Evolutionary conservation across 2,329 filamentous ascomycete species (phyloP).

Genomic region (Epichloe festucae): DNA sequence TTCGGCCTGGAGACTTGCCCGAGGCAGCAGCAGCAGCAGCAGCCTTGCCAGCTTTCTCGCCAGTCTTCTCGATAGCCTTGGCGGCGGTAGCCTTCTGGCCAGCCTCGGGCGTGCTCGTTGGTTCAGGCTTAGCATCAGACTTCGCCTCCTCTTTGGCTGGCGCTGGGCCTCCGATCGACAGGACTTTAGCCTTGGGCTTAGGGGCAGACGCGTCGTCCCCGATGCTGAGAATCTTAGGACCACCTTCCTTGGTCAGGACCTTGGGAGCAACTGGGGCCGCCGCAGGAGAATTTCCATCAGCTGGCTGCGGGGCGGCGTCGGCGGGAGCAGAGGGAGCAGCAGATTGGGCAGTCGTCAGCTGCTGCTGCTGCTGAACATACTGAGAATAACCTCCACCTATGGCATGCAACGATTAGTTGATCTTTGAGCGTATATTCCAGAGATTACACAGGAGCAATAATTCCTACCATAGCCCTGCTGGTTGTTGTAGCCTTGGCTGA

Average conservation of each 20-base stretch:
- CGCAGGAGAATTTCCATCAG: slow-evolving; percentile 16
- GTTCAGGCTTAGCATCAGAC: slow-evolving; percentile 37
- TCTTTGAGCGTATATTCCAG: neutral
- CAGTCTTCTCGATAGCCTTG: slow-evolving; percentile 87
- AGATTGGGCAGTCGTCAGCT: slow-evolving; percentile 5
- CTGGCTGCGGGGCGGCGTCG: neutral
- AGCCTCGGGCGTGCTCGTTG: slow-evolving; percentile 44
- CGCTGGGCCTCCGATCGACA: slow-evolving; percentile 27
- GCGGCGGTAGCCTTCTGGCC: slow-evolving; percentile 74
- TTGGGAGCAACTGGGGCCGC: slow-evolving; percentile 22
- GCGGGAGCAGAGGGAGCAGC: neutral
- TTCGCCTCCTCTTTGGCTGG: slow-evolving; percentile 28
- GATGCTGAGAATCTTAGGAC: slow-evolving; percentile 56
- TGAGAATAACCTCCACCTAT: slow-evolving; percentile 38
- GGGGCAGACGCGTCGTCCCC: slow-evolving; percentile 44
- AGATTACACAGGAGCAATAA: slow-evolving; percentile 1
- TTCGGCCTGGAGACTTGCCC: slow-evolving; percentile 48
- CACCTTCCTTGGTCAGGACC: slow-evolving; percentile 39
- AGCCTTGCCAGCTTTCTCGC: slow-evolving; percentile 41
- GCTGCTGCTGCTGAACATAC: slow-evolving; percentile 34
- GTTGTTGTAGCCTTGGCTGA: slow-evolving; percentile 33
- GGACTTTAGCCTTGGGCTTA: slow-evolving; percentile 37
- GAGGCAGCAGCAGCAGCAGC: slow-evolving; percentile 17
- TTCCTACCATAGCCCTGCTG: slow-evolving; percentile 27
- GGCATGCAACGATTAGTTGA: neutral